Base-by-base conservation (phyloP, 2,329 filamentous ascomycete genomes). In the Xylaria sp. region DNA sequence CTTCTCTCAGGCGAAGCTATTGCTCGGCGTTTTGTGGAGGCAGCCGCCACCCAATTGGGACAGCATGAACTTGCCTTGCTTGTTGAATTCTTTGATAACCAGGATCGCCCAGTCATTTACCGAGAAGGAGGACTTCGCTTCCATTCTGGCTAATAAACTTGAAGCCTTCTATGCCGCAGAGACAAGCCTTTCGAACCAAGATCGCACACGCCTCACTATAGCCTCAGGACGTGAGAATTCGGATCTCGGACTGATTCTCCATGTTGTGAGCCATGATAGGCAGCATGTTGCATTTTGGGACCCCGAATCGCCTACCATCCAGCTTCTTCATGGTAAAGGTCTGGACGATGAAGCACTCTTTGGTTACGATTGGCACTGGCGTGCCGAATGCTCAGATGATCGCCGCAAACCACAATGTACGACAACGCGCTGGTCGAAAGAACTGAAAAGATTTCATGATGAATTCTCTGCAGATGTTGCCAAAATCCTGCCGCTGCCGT, bases 1-100 rank as follows among this genome's bases (percentile, higher is more conserved):
- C 51, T 54, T 54, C 33, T 54, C 20, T 27, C 33, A 27, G 51
- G 33, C 33, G 33, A 54, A 27, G 33, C 51, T 44, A 54, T 27
- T 39, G 51, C 51, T 54, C 33, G 7, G n/a, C 13, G 51, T 25
- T 39, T 39, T 54, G 31, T 20, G 20, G 51, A 54, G 51, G 31
- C n/a, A 20, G n/a, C 42, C n/a, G 42, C 42, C n/a, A 44, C n/a
- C 42, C 42, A 22, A 44, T 44, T 44, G n/a, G 42, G n/a, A 44
- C 42, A 44, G 42, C 42, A 44, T 44, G 42, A 44, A 22, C n/a
- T 44, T 9, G 42, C 42, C n/a, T 44, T 22, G n/a, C 42, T 44
- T 44, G 42, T 44, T 44, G n/a, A 22, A 42, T 42, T 42, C 39
- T 42, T 42, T 42, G 39, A 42, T 42, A 42, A 42, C 39, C 39